A percentile compares a stretch with the other conserved stretches of the same genome.
These are phyloP conservation scores for Clitopilus hobsonii DNA, from an alignment of 768 basidiomycete species.

Conservation along the genomic window DNA sequence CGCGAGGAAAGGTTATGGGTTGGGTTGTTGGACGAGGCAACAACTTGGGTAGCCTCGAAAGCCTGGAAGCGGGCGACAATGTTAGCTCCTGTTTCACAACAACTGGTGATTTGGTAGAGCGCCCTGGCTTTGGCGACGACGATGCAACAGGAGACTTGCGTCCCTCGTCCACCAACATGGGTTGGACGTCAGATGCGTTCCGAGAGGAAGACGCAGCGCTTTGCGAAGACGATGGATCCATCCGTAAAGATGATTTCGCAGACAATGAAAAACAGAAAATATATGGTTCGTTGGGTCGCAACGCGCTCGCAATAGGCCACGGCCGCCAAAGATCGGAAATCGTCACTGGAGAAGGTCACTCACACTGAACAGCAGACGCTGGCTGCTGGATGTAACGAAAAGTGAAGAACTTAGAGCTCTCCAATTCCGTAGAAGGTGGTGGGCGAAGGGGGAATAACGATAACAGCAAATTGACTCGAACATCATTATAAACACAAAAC, in stretches of 20 bases:
- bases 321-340: background rate
- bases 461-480: background rate
- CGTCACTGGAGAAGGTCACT: conserved; percentile 2
- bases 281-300: background rate
- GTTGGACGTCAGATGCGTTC: background rate
- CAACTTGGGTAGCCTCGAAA: conserved; percentile 46
- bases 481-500: background rate
- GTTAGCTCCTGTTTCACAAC: conserved; percentile 44
- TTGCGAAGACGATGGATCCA: conserved; percentile 1
- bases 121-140: background rate
- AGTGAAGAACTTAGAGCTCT: background rate
- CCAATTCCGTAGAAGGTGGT: conserved; percentile 1
- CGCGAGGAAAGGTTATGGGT: conserved; percentile 23
- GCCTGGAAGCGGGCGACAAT: conserved; percentile 46
- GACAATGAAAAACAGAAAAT: background rate
- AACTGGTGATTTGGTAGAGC: background rate
- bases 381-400: background rate
- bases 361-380: conserved; percentile 1
- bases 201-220: background rate
- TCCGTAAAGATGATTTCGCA: background rate
- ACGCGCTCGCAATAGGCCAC: background rate
- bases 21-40: conserved; percentile 30
- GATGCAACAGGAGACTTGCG: background rate
- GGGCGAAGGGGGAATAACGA: background rate
- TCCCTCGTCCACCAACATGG: background rate